Conservation (phyloP, 2,329 filamentous ascomycete species). For the Lecanicillium sp. region DNA sequence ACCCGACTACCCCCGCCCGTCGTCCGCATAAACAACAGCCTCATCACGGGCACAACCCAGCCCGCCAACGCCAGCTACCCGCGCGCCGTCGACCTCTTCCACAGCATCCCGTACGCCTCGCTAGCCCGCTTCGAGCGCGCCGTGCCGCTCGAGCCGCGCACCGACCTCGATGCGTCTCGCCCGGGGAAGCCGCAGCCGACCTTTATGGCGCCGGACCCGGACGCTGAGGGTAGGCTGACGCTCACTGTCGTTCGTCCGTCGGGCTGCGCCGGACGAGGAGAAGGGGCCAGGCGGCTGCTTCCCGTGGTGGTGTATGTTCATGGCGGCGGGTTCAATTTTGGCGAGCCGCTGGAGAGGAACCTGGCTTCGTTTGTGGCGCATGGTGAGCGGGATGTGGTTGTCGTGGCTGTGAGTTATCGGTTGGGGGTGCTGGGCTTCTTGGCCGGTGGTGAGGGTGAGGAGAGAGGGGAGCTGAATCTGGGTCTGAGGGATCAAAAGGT, state of each 20-base stretch:
- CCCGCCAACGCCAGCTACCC: conserved; percentile 21
- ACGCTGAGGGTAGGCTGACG: conserved; percentile 45
- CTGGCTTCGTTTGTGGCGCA: conserved; percentile 50
- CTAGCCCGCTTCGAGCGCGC: conserved; percentile 38
- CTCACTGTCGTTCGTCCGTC: conserved; percentile 41
- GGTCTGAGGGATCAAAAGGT: conserved; percentile 56
- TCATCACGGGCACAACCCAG: conserved; percentile 15
- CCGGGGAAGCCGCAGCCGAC: conserved; percentile 23
- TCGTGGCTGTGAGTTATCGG: conserved; percentile 55
- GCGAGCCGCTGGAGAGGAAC: conserved; percentile 46
- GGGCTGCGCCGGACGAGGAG: conserved; percentile 11
- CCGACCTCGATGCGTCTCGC: conserved; percentile 22
- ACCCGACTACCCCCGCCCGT: conserved; percentile 1
- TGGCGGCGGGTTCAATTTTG: conserved; percentile 55
- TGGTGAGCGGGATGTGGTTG: conserved; percentile 38
- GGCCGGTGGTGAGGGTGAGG: conserved; percentile 44
- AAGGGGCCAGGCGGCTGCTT: conserved; percentile 9
- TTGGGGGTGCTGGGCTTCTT: conserved; percentile 64
- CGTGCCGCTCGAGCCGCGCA: conserved; percentile 20
- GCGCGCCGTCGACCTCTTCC: conserved; percentile 37
- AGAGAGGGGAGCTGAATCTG: conserved; percentile 53
- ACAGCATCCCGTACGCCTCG: conserved; percentile 39
- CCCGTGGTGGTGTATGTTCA: conserved; percentile 55
- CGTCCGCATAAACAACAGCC: conserved; percentile 15
- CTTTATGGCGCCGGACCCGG: conserved; percentile 17